A percentile compares a stretch with the other conserved stretches of the same genome.
phyloP scores from a whole-genome alignment of 768 basidiomycete species.

The Tulasnella sp. region DNA sequence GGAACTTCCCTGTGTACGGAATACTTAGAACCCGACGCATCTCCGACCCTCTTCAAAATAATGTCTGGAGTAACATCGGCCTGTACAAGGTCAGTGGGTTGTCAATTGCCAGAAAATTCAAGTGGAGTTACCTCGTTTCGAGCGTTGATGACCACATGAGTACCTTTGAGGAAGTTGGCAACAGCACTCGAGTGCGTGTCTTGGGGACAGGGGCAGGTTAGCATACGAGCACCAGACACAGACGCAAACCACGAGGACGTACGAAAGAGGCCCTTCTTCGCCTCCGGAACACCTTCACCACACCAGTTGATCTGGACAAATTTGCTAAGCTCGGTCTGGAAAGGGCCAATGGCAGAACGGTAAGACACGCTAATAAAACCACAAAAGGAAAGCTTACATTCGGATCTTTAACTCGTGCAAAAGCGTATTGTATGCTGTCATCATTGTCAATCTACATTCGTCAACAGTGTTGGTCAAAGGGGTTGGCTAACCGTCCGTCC shows the following conservation, averaged over 20 bases:
- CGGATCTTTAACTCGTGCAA: conserved; percentile 70
- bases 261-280: conserved; percentile 82
- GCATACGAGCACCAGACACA: not conserved
- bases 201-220: conserved; percentile 14
- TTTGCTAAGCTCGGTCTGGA: conserved; percentile 69
- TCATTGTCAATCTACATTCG: too few relatives aligned
- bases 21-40: conserved; percentile 84
- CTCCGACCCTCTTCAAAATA: conserved; percentile 79
- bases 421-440: conserved; percentile 84
- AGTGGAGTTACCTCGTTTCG: conserved; percentile 57
- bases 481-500: conserved; percentile 60
- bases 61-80: conserved; percentile 65
- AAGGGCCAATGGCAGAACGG: too few relatives aligned
- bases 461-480: not conserved
- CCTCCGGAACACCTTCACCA: conserved; percentile 89
- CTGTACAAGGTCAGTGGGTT: conserved; percentile 29
- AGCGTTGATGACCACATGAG: conserved; percentile 77
- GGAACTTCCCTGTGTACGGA: conserved; percentile 67
- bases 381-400: conserved; percentile 48
- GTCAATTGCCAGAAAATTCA: too few relatives aligned
- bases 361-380: too few relatives aligned
- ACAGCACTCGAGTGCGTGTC: conserved; percentile 74
- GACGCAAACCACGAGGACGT: conserved; percentile 12
- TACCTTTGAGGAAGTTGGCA: conserved; percentile 63
- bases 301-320: conserved; percentile 97